Conservation (phyloP, 495 filamentous ascomycete genomes). For the Annulohypoxylon moriforme region DNA sequence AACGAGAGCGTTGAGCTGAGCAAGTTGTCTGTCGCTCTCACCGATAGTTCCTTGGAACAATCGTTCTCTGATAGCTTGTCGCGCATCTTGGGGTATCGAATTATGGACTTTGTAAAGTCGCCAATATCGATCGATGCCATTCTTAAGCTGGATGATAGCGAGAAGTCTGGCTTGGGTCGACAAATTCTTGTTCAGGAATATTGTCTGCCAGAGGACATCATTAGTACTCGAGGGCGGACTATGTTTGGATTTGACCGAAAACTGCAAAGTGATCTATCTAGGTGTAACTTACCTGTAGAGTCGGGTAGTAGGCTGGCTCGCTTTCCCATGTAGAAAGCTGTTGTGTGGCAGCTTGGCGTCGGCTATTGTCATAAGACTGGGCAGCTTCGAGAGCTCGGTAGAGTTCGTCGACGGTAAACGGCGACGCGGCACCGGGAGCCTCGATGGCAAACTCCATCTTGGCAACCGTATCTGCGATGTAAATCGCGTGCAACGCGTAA, state of each 20-base stretch:
- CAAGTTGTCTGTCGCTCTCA: slow-evolving; percentile 78
- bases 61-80: slow-evolving; percentile 75
- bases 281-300: slow-evolving; percentile 72
- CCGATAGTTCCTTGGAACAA: slow-evolving; percentile 76
- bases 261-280: neutral
- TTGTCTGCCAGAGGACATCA: slow-evolving; percentile 62
- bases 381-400: slow-evolving; percentile 77
- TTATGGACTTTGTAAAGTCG: slow-evolving; percentile 72
- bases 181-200: slow-evolving; percentile 80
- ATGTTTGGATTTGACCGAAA: neutral
- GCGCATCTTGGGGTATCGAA: slow-evolving; percentile 79
- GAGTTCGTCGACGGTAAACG: slow-evolving; percentile 72
- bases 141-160: slow-evolving; percentile 93
- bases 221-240: slow-evolving; percentile 25
- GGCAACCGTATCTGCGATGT: slow-evolving; percentile 9
- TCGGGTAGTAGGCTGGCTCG: slow-evolving; percentile 76
- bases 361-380: slow-evolving; percentile 75
- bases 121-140: slow-evolving; percentile 96
- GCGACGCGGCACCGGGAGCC: slow-evolving; percentile 63
- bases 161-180: slow-evolving; percentile 83
- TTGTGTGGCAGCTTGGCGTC: slow-evolving; percentile 80
- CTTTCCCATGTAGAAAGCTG: slow-evolving; percentile 91
- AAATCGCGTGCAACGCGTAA: neutral
- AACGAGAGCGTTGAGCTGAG: slow-evolving; percentile 86
- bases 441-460: slow-evolving; percentile 66